Conservation (phyloP, 352 stramenopile species). For the Peronosclerospora sorghi region DNA sequence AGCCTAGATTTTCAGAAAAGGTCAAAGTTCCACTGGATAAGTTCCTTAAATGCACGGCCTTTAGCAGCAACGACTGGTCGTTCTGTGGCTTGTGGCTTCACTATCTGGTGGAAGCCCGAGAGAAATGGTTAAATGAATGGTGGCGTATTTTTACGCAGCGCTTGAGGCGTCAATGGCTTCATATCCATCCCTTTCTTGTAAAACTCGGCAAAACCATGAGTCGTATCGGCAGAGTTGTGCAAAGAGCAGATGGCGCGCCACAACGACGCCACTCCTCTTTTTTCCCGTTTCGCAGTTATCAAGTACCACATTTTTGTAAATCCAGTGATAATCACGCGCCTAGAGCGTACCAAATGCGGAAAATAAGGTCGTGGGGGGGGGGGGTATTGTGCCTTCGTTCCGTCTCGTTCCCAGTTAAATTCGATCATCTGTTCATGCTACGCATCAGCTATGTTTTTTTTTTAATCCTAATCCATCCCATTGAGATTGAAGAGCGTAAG, state of each 20-base stretch:
- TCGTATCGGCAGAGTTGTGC: conserved; percentile 48
- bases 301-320: conserved; percentile 64
- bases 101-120: conserved; percentile 44
- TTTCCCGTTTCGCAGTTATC: conserved; percentile 89
- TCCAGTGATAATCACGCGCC: conserved; percentile 86
- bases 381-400: conserved; percentile 80
- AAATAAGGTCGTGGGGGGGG: conserved; percentile 69
- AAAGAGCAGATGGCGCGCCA: conserved; percentile 91
- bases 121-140: conserved; percentile 71
- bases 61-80: conserved; percentile 57
- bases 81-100: conserved; percentile 50
- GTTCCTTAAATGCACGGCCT: conserved; percentile 62
- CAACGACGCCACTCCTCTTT: conserved; percentile 86
- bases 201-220: conserved; percentile 87
- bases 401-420: conserved; percentile 71
- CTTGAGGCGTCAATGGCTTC: conserved; percentile 49
- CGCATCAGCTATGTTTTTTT: conserved; percentile 27
- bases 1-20: conserved; percentile 79
- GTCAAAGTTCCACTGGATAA: conserved; percentile 62
- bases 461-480: conserved; percentile 20
- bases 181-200: conserved; percentile 78
- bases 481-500: conserved; percentile 82
- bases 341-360: conserved; percentile 89
- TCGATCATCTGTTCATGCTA: conserved; percentile 78
- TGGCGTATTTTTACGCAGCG: conserved; percentile 52